Evolutionary conservation across 1,284 basidiomycete species (phyloP).

Genomic region (Ustilago lituana): DNA sequence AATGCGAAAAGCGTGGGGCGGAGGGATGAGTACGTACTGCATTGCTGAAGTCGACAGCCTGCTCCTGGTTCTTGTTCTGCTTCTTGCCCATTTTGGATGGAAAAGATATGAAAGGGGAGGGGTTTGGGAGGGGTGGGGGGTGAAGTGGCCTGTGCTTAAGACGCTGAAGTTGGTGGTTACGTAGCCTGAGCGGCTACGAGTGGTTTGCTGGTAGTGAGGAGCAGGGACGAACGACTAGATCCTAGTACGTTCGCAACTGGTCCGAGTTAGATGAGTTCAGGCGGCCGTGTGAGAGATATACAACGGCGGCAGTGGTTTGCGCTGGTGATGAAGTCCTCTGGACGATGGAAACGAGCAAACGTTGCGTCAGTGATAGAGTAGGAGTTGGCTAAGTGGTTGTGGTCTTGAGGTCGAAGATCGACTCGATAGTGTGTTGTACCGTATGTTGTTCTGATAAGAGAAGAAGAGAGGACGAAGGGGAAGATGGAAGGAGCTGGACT

Average conservation of each 20-base stretch:
- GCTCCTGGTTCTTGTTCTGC: constrained; percentile 52
- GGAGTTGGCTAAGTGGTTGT: constrained; percentile 22
- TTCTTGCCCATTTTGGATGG: constrained; percentile 55
- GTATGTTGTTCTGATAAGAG: constrained; percentile 22
- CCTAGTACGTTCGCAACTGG: constrained; percentile 33
- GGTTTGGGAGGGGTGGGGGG: constrained; percentile 2
- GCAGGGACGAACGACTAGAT: constrained; percentile 36
- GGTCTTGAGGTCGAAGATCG: constrained; percentile 16
- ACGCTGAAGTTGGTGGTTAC: constrained; percentile 23
- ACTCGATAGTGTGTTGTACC: constrained; percentile 28
- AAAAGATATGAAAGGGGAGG: constrained; percentile 13
- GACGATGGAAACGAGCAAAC: constrained; percentile 34
- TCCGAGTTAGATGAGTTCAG: constrained; percentile 16
- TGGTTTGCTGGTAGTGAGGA: constrained; percentile 35
- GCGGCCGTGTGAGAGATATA: constrained; percentile 27
- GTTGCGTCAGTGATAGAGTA: constrained; percentile 36
- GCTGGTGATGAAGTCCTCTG: constrained; percentile 16
- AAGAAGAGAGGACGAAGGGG: constrained; percentile 10
- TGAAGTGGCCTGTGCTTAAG: constrained; percentile 31
- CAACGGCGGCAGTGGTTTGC: constrained; percentile 29
- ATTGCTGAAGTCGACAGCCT: constrained; percentile 41
- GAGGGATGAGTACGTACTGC: constrained; percentile 33
- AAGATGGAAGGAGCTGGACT: constrained; percentile 8
- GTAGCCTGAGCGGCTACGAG: constrained; percentile 35
- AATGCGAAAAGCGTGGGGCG: not conserved